Base-by-base conservation (phyloP, 2,329 filamentous ascomycete genomes). In the Dactylonectria macrodidyma region DNA sequence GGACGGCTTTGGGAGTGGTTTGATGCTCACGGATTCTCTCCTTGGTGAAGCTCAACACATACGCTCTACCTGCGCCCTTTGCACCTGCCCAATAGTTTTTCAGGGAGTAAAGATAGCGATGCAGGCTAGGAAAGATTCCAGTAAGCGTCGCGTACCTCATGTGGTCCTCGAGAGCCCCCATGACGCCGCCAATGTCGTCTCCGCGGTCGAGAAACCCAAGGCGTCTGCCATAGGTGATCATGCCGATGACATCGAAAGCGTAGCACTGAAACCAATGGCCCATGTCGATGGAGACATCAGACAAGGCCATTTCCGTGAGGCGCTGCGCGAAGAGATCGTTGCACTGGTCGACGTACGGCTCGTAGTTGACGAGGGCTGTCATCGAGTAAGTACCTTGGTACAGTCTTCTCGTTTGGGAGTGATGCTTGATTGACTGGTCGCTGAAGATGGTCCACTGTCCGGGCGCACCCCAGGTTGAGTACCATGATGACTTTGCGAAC, bases 201-300 rank as follows among this genome's bases (percentile, higher is more conserved):
- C 81, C 81, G 0, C 62, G 67, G 22, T 82, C 80, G 2, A 83
- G 70, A 34, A 81, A 83, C 1, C 81, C 81, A 16, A 83, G 72
- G 1, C 78, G 75, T 30, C 75, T 76, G 10, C 73, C 71, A 57
- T 76, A 81, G 0, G 81, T 83, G 41, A 83, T 80, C 26, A 75
- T 66, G 0, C 77, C 78, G 33, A 83, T 81, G 1, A 83, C 80
- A 59, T 83, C 81, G 60, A 83, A 83, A 0, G 81, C 81, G 34
- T 82, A 83, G 63, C 79, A 82, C 48, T 81, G 80, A 2, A 81
- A 64, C 79, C 79, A 81, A 33, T 80, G 74, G 1, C 74, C 75
- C 70, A 81, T 74, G 9, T 81, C 74, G 1, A 79, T 58, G 4
- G 70, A n/a, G 3, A 52, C 24, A 1, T 70, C 67, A 2, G 67